Evolutionary conservation across 257 asterid species (phyloP).

Genomic region (Ballota nigra): DNA sequence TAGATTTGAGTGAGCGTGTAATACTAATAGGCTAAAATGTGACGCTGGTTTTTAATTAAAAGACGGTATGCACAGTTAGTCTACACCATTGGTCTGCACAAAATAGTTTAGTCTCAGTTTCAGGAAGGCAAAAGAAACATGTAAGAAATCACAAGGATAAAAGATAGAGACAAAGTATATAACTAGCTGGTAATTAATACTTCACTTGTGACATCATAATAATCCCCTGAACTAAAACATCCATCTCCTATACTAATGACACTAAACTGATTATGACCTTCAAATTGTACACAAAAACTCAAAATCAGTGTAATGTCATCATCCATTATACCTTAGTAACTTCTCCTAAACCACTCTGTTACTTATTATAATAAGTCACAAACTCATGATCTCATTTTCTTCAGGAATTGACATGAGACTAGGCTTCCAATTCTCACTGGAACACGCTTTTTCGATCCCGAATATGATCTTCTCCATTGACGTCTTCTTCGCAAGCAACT

Average conservation of each 20-base stretch:
- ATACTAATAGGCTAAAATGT: too few species aligned
- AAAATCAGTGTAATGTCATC: conserved; percentile 24
- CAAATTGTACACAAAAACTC: background rate
- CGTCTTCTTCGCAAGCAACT: conserved; percentile 33
- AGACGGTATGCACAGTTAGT: too few species aligned
- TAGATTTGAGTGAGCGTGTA: too few species aligned
- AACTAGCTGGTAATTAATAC: background rate
- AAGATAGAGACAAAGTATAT: background rate
- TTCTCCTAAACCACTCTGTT: background rate
- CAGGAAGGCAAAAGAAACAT: background rate
- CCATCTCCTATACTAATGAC: conserved; percentile 9
- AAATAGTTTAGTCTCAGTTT: background rate
- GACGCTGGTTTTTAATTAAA: too few species aligned
- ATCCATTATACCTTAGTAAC: background rate
- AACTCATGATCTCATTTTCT: conserved; percentile 29
- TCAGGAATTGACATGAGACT: conserved; percentile 44
- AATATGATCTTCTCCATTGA: conserved; percentile 29
- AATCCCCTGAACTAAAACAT: background rate
- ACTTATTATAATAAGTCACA: too few species aligned
- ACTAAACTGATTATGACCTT: conserved; percentile 25
- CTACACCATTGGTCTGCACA: too few species aligned
- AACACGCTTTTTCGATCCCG: conserved; percentile 18
- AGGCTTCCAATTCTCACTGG: conserved; percentile 35
- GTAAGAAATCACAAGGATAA: background rate
- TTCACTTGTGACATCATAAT: background rate